Evolutionary conservation across 305 asterid genomes (phyloP).

Genomic region (Nicotiana rustica): DNA sequence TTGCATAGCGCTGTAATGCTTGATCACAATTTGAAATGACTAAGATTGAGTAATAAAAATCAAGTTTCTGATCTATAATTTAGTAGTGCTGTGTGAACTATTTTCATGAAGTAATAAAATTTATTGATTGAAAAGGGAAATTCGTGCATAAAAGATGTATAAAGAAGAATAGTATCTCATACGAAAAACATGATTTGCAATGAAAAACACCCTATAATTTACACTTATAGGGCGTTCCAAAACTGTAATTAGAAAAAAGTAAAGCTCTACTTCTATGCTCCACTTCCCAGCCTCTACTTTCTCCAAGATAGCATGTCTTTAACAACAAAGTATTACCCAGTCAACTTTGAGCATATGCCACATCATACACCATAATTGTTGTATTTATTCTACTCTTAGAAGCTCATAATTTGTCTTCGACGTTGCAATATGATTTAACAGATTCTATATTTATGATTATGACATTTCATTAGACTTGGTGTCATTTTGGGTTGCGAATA

Average conservation of each 20-base stretch:
- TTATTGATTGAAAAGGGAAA: not conserved
- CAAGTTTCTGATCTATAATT: conserved; percentile 1
- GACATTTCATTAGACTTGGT: too few relatives aligned
- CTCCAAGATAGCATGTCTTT: conserved; percentile 21
- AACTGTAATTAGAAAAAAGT: not conserved
- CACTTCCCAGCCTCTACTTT: not conserved
- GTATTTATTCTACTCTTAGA: too few relatives aligned
- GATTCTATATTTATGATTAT: too few relatives aligned
- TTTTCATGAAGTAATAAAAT: conserved; percentile 20
- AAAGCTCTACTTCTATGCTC: not conserved
- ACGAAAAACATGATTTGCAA: not conserved
- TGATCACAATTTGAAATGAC: conserved; percentile 8
- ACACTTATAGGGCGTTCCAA: conserved; percentile 3
- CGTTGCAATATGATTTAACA: too few relatives aligned
- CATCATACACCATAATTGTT: not conserved
- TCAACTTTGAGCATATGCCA: not conserved
- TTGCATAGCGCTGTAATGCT: not conserved
- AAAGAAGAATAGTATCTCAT: conserved; percentile 8
- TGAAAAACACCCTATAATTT: not conserved
- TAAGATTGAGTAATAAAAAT: not conserved
- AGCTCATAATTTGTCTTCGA: too few relatives aligned
- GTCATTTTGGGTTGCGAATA: too few relatives aligned
- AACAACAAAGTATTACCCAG: not conserved
- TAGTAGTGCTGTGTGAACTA: conserved; percentile 1
- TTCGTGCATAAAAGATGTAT: not conserved